Evolutionary conservation across 2,329 filamentous ascomycete genomes (phyloP), one percentile per base, ranked within the genome.

Genomic region (Ophiocordyceps robertsii): DNA sequence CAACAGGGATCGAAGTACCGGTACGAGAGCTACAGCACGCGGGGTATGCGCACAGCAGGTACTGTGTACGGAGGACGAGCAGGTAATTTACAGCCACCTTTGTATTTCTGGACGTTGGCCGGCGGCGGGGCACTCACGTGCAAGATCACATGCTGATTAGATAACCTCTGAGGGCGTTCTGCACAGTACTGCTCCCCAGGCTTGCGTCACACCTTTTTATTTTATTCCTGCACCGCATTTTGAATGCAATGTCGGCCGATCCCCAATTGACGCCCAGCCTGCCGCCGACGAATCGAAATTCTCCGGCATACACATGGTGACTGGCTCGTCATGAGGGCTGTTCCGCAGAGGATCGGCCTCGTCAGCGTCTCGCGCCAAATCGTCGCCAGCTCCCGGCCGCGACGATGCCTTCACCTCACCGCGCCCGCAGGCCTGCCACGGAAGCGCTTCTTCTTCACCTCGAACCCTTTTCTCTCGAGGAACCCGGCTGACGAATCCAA

Each of bases 401-500:
- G 52, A 29, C 60, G 64, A 27, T 53, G 55, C 43, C 70, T 76
- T 47, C 71, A 74, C 58, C 58, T 69, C 46, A 69, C 66, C 35
- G 56, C 65, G 2, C 43, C 65, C 2, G 53, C 60, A 10, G 17
- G 33, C 16, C 33, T 36, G 9, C 33, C 33, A 7, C 33, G 33
- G 33, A 36, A 16, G 49, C 73, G 74, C 46, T 67, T 62, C 53
- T 82, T 83, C 59, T 84, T 81, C 59, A 82, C 79, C 12, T 82
- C 79, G 21, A 81, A 77, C 51, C 66, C 74, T 2, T 67, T 69
- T 46, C 60, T 79, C 10, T 68, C 66, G 14, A 46, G 57, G 24
- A 59, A 24, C 14, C 17, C 56, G 43, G 50, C 53, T 17, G 45
- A 50, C 43, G 37, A 47, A 42, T 12, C 47, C 45, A 44, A 50